Base-by-base conservation (phyloP, 306 rosid genomes). In the Quercus robur region DNA sequence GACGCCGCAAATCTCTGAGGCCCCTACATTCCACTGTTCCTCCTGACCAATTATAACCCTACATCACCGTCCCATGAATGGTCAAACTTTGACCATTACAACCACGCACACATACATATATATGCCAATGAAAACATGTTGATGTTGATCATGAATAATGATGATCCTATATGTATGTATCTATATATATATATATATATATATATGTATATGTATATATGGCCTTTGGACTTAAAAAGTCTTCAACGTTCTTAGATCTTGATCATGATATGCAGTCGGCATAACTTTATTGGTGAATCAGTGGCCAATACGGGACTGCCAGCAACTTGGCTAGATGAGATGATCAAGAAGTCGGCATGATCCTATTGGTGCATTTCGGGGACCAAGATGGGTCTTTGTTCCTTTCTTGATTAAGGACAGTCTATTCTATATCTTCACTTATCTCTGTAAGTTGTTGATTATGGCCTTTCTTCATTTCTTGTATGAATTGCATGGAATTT, bases 1-100 rank as follows among this genome's bases (percentile, higher is more conserved):
- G 51, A 64, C 77, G 80, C 80, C 71, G 82, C 82, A 76, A 75
- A 76, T 76, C 46, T 75, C 77, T 12, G 70, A 1, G 15, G 81
- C 14, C 82, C 84, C 75, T 55, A 54, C 75, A 30, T 11, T 7
- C 46, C 2, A 54, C 52, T 35, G 79, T 8, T 67, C 71, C 79
- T 13, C 75, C 46, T 41, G 46, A 41, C 46, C 46, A 41, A 59
- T 46, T 14, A 57, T 10, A 64, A 70, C 14, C n/a, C 77, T 70
- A 63, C 52, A 55, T 2, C 69, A 73, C 76, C 73, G 61, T 17
- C 82, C 70, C 21, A 68, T 15, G 2, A 9, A 10, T 15, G 56
- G 31, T 71, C 58, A 8, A 19, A 56, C 56, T 19, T 75, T 79
- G 81, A 79, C 78, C 14, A 10, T 25, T 2, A 51, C 58, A 49